Base-by-base conservation (phyloP, 2,329 filamentous ascomycete species). In the Ascochyta rabiei region DNA sequence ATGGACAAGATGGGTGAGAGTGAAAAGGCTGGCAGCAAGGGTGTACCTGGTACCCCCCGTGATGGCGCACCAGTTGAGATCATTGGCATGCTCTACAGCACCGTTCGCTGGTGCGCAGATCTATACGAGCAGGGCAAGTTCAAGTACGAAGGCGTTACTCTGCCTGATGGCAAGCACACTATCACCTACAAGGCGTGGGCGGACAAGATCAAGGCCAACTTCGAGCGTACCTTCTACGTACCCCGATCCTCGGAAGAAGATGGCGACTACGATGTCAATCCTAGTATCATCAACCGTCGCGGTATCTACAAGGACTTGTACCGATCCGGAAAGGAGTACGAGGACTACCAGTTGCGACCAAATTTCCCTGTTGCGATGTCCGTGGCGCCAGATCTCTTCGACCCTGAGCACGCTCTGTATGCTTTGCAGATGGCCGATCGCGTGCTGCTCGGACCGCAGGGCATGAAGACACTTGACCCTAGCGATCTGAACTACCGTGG, bases 1-100 rank as follows among this genome's bases (percentile, higher is more conserved):
- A 97, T 97, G 92, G 95, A 99, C 81, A 99, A 99, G 83, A 99
- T 99, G 95, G 95, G 95, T n/a, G 95, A 99, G 75, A 96, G 92
- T 59, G 86, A 90, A 61, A 90, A 88, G 58, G 95, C 96, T 15
- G 89, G 89, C 54, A 96, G 88, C 69, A 98, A 97, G 79, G 96
- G 95, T 44, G 81, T 96, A 18, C 96, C 95, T 0, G 95, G 93
- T 8, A 99, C 95, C n/a, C 95, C 95, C 41, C 89, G 96, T 67
- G 96, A 99, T 72, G 95, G 95, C 26, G 92, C 95, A 37, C 92
- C 95, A 18, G 85, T 99, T 51, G 95, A 99, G 75, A 98, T 99
- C 71, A 96, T 89, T 0, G 96, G 95, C 42, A 84, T 99, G 51
- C 81, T 95, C 16, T 99, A 96, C 81, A 98, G 93, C 79, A 88